Conservation (phyloP, 192 early-diverging fungal genomes). For the Mortierella hygrophila region DNA sequence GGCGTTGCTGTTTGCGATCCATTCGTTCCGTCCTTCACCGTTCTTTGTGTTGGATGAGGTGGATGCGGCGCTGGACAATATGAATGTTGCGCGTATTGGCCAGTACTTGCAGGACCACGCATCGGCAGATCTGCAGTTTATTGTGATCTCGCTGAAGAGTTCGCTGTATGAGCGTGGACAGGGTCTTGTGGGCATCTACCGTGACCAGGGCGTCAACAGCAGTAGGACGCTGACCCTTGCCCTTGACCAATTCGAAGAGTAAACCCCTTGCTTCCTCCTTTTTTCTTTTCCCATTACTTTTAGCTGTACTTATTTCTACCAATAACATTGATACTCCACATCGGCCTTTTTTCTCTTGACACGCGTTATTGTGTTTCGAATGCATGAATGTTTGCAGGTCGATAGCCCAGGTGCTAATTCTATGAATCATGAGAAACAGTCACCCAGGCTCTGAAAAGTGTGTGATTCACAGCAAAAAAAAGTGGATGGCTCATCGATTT, state of each 20-base stretch:
- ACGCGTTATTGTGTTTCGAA: background rate
- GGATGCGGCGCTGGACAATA: constrained; percentile 97
- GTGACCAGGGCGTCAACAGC: constrained; percentile 88
- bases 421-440: constrained; percentile 12
- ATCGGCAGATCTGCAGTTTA: constrained; percentile 86
- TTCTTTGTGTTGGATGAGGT: constrained; percentile 99
- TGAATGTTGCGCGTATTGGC: constrained; percentile 94
- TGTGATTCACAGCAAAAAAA: background rate
- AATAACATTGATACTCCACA: background rate
- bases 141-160: constrained; percentile 97
- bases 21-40: constrained; percentile 91
- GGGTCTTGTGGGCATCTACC: constrained; percentile 95
- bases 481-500: background rate
- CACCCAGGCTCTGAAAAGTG: background rate
- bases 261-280: background rate
- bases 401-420: background rate
- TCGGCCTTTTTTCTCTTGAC: background rate
- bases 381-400: no score
- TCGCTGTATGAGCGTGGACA: constrained; percentile 94
- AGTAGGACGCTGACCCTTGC: constrained; percentile 85
- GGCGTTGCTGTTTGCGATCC: constrained; percentile 97
- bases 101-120: constrained; percentile 89
- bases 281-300: background rate
- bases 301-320: background rate
- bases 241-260: constrained; percentile 46